Conservation (phyloP, 805 yeast species). For the Teunomyces tritomae region DNA sequence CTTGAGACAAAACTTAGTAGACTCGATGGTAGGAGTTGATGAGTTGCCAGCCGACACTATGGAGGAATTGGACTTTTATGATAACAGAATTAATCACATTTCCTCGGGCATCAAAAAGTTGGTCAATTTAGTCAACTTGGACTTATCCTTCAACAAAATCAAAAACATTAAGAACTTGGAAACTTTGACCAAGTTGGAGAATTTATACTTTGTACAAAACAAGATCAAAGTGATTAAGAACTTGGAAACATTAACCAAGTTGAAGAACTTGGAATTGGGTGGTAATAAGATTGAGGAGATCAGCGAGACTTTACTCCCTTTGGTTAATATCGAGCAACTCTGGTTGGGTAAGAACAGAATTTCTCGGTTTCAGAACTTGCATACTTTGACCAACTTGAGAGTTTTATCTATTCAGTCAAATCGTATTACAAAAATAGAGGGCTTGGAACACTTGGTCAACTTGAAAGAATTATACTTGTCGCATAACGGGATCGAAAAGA, state of each 20-base stretch:
- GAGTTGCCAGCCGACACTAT: conserved; percentile 63
- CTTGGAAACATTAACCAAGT: conserved; percentile 50
- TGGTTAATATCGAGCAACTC: conserved; percentile 63
- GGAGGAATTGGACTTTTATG: conserved; percentile 85
- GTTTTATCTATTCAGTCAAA: conserved; percentile 89
- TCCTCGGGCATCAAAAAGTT: conserved; percentile 66
- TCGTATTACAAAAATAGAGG: conserved; percentile 73
- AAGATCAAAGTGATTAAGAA: conserved; percentile 71
- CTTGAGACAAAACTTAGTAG: conserved; percentile 79
- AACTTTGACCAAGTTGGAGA: conserved; percentile 56
- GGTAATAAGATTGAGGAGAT: conserved; percentile 73
- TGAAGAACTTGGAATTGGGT: conserved; percentile 81
- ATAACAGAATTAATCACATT: conserved; percentile 85
- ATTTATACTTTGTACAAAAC: conserved; percentile 85
- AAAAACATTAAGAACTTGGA: conserved; percentile 79
- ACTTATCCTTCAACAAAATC: conserved; percentile 86
- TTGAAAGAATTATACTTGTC: conserved; percentile 86
- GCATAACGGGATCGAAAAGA: conserved; percentile 70
- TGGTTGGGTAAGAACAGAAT: conserved; percentile 94
- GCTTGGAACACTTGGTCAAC: conserved; percentile 66
- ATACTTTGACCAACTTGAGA: conserved; percentile 56
- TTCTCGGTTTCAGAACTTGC: conserved; percentile 58
- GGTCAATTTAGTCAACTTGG: conserved; percentile 56
- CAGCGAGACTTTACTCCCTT: conserved; percentile 50
- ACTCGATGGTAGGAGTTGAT: conserved; percentile 52